Conservation (phyloP, 805 yeast genomes). For the Candida peoriensis region DNA sequence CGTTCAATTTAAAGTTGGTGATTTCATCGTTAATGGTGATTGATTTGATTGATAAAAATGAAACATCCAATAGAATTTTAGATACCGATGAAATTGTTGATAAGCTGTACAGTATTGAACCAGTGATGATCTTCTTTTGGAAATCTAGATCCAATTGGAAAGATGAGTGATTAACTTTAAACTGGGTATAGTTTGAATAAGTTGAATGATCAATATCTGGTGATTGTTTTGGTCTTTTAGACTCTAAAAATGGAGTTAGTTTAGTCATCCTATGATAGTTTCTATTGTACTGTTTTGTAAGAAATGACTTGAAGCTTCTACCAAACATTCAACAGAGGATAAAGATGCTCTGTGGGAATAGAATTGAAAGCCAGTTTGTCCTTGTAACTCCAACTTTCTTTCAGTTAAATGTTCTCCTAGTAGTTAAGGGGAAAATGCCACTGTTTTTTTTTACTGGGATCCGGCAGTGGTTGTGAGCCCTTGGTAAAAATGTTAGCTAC, state of each 20-base stretch:
- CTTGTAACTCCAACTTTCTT: no score
- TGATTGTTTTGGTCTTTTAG: constrained; percentile 26
- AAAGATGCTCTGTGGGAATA: no score
- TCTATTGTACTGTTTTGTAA: not conserved
- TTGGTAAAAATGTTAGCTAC: no score
- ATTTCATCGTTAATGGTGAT: constrained; percentile 39
- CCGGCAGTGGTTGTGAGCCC: no score
- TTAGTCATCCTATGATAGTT: constrained; percentile 1
- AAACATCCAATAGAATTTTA: constrained; percentile 60
- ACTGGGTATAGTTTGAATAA: constrained; percentile 59
- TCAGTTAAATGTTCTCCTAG: no score
- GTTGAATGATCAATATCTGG: constrained; percentile 75
- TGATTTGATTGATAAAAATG: constrained; percentile 45
- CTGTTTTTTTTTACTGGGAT: no score
- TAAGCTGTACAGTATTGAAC: constrained; percentile 49
- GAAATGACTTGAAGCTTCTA: no score
- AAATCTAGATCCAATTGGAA: constrained; percentile 55
- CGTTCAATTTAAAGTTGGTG: constrained; percentile 29
- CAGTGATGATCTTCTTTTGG: constrained; percentile 44
- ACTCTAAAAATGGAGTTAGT: constrained; percentile 25
- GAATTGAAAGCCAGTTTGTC: no score
- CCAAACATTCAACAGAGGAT: no score
- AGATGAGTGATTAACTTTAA: constrained; percentile 45
- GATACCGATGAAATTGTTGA: constrained; percentile 24
- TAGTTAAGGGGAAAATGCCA: no score